phyloP scores from a whole-genome alignment of 768 basidiomycete genomes.

The Tephrocybe rancida region DNA sequence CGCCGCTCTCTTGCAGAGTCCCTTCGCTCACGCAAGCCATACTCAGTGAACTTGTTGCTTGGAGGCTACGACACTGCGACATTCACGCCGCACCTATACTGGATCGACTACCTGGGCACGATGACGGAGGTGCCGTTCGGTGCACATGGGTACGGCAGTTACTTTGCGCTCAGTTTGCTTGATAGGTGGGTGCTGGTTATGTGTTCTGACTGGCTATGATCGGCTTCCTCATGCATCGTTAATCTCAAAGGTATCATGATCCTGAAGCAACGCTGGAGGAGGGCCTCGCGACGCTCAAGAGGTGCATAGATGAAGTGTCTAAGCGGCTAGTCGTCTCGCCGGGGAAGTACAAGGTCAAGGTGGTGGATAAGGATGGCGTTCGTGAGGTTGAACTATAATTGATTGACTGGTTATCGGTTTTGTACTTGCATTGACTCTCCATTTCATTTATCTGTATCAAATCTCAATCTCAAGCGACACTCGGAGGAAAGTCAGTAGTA shows the following conservation, averaged over 20 bases:
- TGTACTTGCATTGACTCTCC: slow-evolving; percentile 11
- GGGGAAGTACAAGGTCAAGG: slow-evolving; percentile 83
- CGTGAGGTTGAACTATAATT: slow-evolving; percentile 73
- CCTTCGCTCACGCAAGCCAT: slow-evolving; percentile 84
- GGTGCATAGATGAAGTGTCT: slow-evolving; percentile 88
- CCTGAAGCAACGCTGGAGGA: slow-evolving; percentile 85
- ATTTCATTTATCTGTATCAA: slow-evolving; percentile 11
- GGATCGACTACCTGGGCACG: slow-evolving; percentile 96
- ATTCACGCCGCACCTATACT: slow-evolving; percentile 79
- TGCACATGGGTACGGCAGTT: slow-evolving; percentile 94
- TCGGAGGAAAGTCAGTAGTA: neutral
- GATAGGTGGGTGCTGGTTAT: slow-evolving; percentile 82
- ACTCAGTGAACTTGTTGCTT: slow-evolving; percentile 89
- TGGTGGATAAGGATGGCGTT: slow-evolving; percentile 91
- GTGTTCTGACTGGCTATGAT: neutral
- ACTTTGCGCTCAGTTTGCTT: slow-evolving; percentile 89
- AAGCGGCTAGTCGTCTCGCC: slow-evolving; percentile 82
- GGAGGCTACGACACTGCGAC: slow-evolving; percentile 89
- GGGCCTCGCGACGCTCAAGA: slow-evolving; percentile 78
- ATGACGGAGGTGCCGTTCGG: slow-evolving; percentile 87
- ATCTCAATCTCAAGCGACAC: neutral
- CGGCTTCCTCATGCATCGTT: slow-evolving; percentile 1
- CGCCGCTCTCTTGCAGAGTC: slow-evolving; percentile 88
- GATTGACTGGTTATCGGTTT: slow-evolving; percentile 2
- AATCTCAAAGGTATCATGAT: slow-evolving; percentile 74